phyloP scores from a whole-genome alignment of 1,284 basidiomycete species.

The Moesziomyces globuligerus region DNA sequence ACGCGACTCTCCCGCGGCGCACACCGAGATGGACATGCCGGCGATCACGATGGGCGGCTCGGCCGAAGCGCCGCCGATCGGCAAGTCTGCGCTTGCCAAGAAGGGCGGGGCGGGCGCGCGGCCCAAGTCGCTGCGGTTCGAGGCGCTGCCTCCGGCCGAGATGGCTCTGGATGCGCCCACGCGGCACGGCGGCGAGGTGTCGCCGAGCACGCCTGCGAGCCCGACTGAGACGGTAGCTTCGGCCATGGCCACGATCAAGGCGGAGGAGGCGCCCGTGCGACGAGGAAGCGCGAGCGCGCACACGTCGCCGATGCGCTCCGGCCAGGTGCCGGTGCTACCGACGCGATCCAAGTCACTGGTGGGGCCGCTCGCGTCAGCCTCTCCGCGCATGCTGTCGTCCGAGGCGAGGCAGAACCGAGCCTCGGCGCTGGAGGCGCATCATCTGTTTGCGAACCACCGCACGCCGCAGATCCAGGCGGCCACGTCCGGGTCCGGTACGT shows the following conservation, averaged over 20 bases:
- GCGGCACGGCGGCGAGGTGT: conserved; percentile 11
- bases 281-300: conserved; percentile 23
- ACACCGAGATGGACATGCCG: conserved; percentile 2
- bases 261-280: conserved; percentile 4
- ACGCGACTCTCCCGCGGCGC: conserved; percentile 7
- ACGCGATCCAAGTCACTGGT: conserved; percentile 32
- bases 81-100: conserved; percentile 20
- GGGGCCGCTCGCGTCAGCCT: conserved; percentile 13
- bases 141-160: conserved; percentile 23
- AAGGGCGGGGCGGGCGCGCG: conserved; percentile 14
- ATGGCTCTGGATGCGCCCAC: background rate
- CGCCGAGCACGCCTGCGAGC: conserved; percentile 12
- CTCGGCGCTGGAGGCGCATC: conserved; percentile 41
- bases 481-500: conserved; percentile 57
- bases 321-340: conserved; percentile 22
- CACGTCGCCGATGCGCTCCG: conserved; percentile 20
- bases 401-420: conserved; percentile 27
- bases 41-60: conserved; percentile 3
- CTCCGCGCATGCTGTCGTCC: conserved; percentile 23
- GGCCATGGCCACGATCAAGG: background rate
- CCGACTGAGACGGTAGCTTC: conserved; percentile 5
- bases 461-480: conserved; percentile 57
- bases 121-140: conserved; percentile 47
- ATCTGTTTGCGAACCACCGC: conserved; percentile 33
- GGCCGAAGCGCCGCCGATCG: background rate